Evolutionary conservation across 2,329 filamentous ascomycete genomes (phyloP), one percentile per base, ranked within the genome.

Genomic region (Emergomyces pasteurianus): DNA sequence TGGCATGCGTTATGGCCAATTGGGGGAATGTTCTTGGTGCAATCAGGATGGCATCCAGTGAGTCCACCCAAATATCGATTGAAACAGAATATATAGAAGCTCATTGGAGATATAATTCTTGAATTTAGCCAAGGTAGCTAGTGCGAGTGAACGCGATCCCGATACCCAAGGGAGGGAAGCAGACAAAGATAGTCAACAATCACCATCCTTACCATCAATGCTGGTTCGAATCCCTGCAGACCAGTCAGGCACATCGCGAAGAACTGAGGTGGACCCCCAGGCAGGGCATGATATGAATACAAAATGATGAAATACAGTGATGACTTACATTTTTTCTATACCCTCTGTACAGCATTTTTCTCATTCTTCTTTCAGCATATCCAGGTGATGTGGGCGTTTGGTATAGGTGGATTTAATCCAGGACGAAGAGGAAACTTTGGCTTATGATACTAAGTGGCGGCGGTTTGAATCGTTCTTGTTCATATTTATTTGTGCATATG

Each of bases 151-250:
- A 21, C 49, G 63, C 58, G 34, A 60, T 60, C 62, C 12, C 60
- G 65, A 62, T 62, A 62, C 59, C 23, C 65, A 54, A 53, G 60
- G 28, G 18, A 64, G 56, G 31, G 55, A 58, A 18, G 58, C 63
- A 6, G 59, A 92, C 85, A 69, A 92, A 81, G 67, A 88, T 79
- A 81, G 89, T 83, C 78, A 92, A 91, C 69, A 95, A 31, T 58
- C 65, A 54, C 36, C n/a, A 3, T 64, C 64, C 26, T 65, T 77
- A 36, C 75, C 75, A 58, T 71, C 74, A 55, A 76, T 75, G 10
- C 66, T 78, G 61, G 75, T 78, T 62, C 73, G 76, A 61, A 77
- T 78, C 62, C 74, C 75, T 49, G 69, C 70, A 57, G 69, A 71
- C 55, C 65, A 65, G 64, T 61, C 63, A 56, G 66, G 66, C 58